Conservation (phyloP, 2,329 filamentous ascomycete genomes). For the Pyrenophora graminea region DNA sequence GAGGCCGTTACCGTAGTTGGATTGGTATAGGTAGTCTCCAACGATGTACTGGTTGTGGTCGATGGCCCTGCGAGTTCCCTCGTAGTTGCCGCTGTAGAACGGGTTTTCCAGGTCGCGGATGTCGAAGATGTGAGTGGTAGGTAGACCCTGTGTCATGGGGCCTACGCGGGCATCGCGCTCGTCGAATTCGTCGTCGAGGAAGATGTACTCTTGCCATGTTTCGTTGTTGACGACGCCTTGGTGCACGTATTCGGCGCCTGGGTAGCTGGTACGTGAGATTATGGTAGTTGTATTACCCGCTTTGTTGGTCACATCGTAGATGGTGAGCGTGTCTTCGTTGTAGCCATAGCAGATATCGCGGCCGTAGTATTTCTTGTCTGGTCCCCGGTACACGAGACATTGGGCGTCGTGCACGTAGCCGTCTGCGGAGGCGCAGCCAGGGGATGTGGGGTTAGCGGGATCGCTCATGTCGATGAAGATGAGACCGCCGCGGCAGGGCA, state of each 20-base stretch:
- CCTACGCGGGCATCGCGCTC: constrained; percentile 35
- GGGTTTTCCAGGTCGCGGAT: constrained; percentile 37
- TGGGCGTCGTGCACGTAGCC: constrained; percentile 65
- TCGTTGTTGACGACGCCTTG: constrained; percentile 50
- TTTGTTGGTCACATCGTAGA: constrained; percentile 57
- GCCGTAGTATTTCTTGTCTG: constrained; percentile 52
- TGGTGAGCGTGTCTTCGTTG: constrained; percentile 58
- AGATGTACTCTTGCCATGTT: constrained; percentile 33
- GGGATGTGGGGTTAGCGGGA: constrained; percentile 54
- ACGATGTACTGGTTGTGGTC: constrained; percentile 53
- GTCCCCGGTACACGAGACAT: constrained; percentile 59
- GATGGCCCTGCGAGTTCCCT: constrained; percentile 39
- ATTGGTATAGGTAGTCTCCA: constrained; percentile 45
- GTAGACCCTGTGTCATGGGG: constrained; percentile 35
- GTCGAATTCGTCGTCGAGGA: constrained; percentile 41
- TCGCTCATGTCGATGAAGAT: constrained; percentile 62
- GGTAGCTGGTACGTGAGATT: constrained; percentile 58
- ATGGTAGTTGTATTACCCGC: constrained; percentile 45
- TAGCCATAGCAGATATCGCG: constrained; percentile 60
- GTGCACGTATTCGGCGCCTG: constrained; percentile 60
- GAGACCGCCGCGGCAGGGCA: constrained; percentile 55
- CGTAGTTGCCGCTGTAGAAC: constrained; percentile 47
- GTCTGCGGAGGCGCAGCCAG: constrained; percentile 58
- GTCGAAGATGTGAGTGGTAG: constrained; percentile 41
- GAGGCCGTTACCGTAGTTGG: constrained; percentile 48